A percentile compares a stretch with the other conserved stretches of the same genome.
Conservation (phyloP, 805 yeast genomes). For the Komagataella kurtzmanii region DNA sequence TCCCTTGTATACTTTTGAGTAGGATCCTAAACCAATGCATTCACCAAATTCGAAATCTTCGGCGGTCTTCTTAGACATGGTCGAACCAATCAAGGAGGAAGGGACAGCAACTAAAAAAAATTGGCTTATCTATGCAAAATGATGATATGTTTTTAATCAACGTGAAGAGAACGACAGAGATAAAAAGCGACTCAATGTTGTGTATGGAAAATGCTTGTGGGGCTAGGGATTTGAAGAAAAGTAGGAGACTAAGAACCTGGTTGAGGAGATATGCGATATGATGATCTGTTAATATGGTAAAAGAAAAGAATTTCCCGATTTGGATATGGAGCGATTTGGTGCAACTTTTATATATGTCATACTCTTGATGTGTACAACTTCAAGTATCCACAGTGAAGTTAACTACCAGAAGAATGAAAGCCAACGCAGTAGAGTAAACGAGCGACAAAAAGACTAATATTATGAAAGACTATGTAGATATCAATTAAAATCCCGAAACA, state of each 20-base stretch:
- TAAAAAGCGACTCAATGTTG: background rate
- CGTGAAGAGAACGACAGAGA: background rate
- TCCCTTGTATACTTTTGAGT: conserved; percentile 87
- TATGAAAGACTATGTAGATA: too few relatives aligned
- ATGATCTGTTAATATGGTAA: background rate
- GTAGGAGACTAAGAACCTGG: background rate
- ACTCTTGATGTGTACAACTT: background rate
- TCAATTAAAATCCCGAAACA: background rate
- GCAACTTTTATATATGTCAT: background rate
- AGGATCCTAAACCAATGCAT: conserved; percentile 89
- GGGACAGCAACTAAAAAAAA: background rate
- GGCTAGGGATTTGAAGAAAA: background rate
- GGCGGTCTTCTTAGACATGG: conserved; percentile 36
- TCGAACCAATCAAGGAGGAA: background rate
- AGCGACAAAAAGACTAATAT: too few relatives aligned
- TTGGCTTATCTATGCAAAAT: background rate
- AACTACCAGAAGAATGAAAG: background rate
- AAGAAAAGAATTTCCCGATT: background rate
- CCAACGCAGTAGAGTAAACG: too few relatives aligned
- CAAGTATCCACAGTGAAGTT: background rate
- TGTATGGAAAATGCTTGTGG: background rate
- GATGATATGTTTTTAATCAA: background rate
- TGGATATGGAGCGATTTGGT: background rate
- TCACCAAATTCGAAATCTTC: conserved; percentile 84
- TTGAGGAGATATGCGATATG: background rate